Conservation (phyloP, 2,329 filamentous ascomycete genomes). For the Penicillium hordei region DNA sequence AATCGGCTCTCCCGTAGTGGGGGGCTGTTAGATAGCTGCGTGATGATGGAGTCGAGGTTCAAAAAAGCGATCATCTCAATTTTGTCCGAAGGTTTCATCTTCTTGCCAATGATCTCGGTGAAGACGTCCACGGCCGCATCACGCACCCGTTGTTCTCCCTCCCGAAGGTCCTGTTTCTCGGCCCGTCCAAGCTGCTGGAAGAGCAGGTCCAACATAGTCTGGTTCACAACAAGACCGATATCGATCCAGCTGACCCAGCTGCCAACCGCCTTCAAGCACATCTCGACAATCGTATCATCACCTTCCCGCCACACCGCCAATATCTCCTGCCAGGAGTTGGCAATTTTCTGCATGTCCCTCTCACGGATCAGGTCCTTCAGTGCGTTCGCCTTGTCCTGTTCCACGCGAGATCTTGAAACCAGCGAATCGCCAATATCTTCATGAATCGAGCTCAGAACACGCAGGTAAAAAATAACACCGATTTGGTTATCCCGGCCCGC, state of each 20-base stretch:
- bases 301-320: slow-evolving; percentile 72
- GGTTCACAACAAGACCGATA: slow-evolving; percentile 88
- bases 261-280: slow-evolving; percentile 86
- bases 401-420: slow-evolving; percentile 71
- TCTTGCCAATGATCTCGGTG: slow-evolving; percentile 94
- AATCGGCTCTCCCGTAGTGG: slow-evolving; percentile 74
- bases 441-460: slow-evolving; percentile 84
- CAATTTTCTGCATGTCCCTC: slow-evolving; percentile 85
- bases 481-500: slow-evolving; percentile 66
- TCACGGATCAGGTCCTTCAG: slow-evolving; percentile 87
- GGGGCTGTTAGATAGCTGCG: slow-evolving; percentile 80
- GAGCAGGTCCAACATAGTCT: slow-evolving; percentile 79
- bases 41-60: slow-evolving; percentile 80
- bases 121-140: slow-evolving; percentile 92
- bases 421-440: slow-evolving; percentile 96
- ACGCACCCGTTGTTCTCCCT: slow-evolving; percentile 78
- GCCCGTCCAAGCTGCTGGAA: slow-evolving; percentile 83
- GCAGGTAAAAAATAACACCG: slow-evolving; percentile 83
- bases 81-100: slow-evolving; percentile 94
- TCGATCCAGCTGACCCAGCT: slow-evolving; percentile 99
- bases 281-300: slow-evolving; percentile 73
- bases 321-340: slow-evolving; percentile 87
- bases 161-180: slow-evolving; percentile 57
- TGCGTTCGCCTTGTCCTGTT: slow-evolving; percentile 81
- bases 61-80: slow-evolving; percentile 90